Evolutionary conservation across 2,329 filamentous ascomycete genomes (phyloP), one percentile per base, ranked within the genome.

Genomic region (Celoporthe dispersa): DNA sequence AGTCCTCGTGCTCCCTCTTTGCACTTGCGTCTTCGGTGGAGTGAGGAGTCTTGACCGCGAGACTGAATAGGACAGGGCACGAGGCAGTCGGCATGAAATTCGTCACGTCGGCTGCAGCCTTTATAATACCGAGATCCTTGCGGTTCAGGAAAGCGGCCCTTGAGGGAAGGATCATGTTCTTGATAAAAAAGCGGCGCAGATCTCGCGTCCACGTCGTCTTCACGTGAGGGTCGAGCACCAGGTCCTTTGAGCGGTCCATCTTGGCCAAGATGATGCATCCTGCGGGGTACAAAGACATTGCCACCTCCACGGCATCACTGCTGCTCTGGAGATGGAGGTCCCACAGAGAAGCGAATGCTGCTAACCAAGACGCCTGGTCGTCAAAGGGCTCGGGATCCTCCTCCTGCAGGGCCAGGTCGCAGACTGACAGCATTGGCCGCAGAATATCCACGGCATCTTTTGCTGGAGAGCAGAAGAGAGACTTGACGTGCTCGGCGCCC

Each of bases 401-500:
- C 37, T 75, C 75, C 19, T 77, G 76, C 55, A 85, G 67, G 0
- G 83, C 78, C 22, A 79, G 70, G 37, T 81, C 76, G 75, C 86
- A 88, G 3, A 86, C 75, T 2, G 75, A 74, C 6, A 89, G 74
- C 7, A 87, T 78, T 1, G 84, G 83, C 1, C 81, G 81, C 19
- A 84, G 77, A 6, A 87, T 77, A 3, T 79, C 77, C 19, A 84
- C 80, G 8, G 83, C 81, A 25, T 88, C 87, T 11, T 80, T 72
- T 0, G 84, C 83, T 1, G 86, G 80, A 0, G 81, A 81, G 68
- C 81, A 84, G 75, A 90, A 89, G 8, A 89, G 79, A 4, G 87
- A 86, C 73, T 84, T 86, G 74, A 89, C 83, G 71, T 89, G 87
- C 75, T 89, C 86, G 1, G 84, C 84, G 22, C 87, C 87, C 74